Evolutionary conservation across 164 flowering plant species (phyloP).

Genomic region (Dillenia turbinata): DNA sequence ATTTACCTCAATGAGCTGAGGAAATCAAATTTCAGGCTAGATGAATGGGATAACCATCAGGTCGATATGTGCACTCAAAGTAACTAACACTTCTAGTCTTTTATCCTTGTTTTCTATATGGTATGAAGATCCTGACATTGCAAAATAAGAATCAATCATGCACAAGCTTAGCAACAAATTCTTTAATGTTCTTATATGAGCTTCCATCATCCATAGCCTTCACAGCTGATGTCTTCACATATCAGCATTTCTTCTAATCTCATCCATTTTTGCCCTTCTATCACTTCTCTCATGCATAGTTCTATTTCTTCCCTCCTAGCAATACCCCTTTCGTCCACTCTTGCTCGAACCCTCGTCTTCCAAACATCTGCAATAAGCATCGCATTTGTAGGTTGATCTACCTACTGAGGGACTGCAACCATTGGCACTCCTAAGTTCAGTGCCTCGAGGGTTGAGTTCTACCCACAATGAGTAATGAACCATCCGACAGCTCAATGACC

Average conservation of each 20-base stretch:
- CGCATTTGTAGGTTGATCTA: slow-evolving; percentile 32
- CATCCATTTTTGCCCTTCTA: slow-evolving; percentile 19
- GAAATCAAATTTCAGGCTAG: too few species aligned
- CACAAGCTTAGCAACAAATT: slow-evolving; percentile 11
- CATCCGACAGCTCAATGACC: slow-evolving; percentile 22
- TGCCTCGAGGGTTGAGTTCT: slow-evolving; percentile 33
- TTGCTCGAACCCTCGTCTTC: slow-evolving; percentile 23
- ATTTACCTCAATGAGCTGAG: too few species aligned
- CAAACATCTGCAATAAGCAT: slow-evolving; percentile 28
- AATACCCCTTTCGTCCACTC: slow-evolving; percentile 18
- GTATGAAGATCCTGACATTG: too few species aligned
- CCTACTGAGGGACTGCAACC: slow-evolving; percentile 29
- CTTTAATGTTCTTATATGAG: slow-evolving; percentile 23
- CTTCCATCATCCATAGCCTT: slow-evolving; percentile 30
- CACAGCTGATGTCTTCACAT: slow-evolving; percentile 27
- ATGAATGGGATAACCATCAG: too few species aligned
- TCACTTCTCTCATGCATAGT: slow-evolving; percentile 21
- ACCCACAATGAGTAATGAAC: slow-evolving; percentile 30
- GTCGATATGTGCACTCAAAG: too few species aligned
- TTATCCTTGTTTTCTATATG: too few species aligned
- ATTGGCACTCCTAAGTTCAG: slow-evolving; percentile 34
- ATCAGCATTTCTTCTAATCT: slow-evolving; percentile 13
- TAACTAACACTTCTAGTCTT: too few species aligned
- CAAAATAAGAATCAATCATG: too few species aligned
- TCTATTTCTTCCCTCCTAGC: slow-evolving; percentile 23